Conservation (phyloP, 2,329 filamentous ascomycete species). For the Penicillium fuscoglaucum region DNA sequence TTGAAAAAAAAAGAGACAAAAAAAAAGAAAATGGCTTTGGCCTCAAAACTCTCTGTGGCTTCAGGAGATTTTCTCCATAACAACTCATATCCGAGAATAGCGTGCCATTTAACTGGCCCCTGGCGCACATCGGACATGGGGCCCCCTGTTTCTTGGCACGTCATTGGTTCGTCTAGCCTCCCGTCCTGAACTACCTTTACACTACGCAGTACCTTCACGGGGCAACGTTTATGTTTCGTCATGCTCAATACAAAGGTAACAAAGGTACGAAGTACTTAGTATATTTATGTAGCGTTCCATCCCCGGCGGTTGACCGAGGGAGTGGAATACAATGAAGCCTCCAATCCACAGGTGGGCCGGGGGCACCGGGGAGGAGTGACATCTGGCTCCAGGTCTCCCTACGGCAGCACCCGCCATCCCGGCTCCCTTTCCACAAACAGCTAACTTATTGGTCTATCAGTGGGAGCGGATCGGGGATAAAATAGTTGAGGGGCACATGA, state of each 20-base stretch:
- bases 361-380: background rate
- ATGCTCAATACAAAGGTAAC: background rate
- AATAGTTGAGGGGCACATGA: background rate
- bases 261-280: background rate
- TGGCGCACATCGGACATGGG: background rate
- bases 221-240: background rate
- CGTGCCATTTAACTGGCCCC: background rate
- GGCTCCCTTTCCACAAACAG: constrained; percentile 14
- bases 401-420: constrained; percentile 18
- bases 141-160: background rate
- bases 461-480: background rate
- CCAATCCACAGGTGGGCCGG: background rate
- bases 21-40: background rate
- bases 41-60: background rate
- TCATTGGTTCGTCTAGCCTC: background rate
- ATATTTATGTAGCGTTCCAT: background rate
- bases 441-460: constrained; percentile 2
- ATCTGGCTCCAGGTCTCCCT: background rate
- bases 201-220: background rate
- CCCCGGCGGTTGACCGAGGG: background rate
- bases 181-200: background rate
- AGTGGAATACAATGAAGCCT: background rate
- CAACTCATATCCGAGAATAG: background rate
- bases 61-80: constrained; percentile 3
- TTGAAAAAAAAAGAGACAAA: background rate